Evolutionary conservation across 169 alveolate species (phyloP).

Genomic region (Plasmodium reichenowi): DNA sequence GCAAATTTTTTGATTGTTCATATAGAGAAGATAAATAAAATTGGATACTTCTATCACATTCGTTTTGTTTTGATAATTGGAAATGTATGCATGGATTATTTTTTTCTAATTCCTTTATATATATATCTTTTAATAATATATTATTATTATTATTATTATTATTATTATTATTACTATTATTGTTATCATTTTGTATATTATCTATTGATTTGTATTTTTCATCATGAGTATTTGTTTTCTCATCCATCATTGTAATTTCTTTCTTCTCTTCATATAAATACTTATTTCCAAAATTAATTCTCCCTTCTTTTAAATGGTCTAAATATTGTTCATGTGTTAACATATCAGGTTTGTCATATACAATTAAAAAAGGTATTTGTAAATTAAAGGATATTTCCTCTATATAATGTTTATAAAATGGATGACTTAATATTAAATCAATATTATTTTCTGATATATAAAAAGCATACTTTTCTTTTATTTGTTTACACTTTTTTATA

Average conservation of each 20-base stretch:
- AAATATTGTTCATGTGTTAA: slow-evolving; percentile 64
- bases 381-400: slow-evolving; percentile 64
- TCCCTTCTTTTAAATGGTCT: slow-evolving; percentile 60
- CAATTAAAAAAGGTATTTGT: slow-evolving; percentile 69
- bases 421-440: slow-evolving; percentile 74
- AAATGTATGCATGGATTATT: slow-evolving; percentile 21
- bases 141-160: background rate
- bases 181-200: background rate
- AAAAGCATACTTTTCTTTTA: slow-evolving; percentile 63
- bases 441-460: slow-evolving; percentile 65
- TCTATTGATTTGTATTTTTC: slow-evolving; percentile 7
- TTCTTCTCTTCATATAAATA: slow-evolving; percentile 11
- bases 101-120: background rate
- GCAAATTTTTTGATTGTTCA: slow-evolving; percentile 22
- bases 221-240: background rate
- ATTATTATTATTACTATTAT: background rate
- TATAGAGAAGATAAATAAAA: slow-evolving; percentile 28
- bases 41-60: slow-evolving; percentile 64
- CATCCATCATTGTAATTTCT: background rate
- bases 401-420: slow-evolving; percentile 70
- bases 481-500: slow-evolving; percentile 61
- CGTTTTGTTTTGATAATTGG: slow-evolving; percentile 66
- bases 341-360: slow-evolving; percentile 74
- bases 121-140: background rate
- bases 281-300: slow-evolving; percentile 22